These are phyloP conservation scores for Leucosporidium creatinivorum DNA, from an alignment of 768 basidiomycete genomes.

Conservation along the genomic window DNA sequence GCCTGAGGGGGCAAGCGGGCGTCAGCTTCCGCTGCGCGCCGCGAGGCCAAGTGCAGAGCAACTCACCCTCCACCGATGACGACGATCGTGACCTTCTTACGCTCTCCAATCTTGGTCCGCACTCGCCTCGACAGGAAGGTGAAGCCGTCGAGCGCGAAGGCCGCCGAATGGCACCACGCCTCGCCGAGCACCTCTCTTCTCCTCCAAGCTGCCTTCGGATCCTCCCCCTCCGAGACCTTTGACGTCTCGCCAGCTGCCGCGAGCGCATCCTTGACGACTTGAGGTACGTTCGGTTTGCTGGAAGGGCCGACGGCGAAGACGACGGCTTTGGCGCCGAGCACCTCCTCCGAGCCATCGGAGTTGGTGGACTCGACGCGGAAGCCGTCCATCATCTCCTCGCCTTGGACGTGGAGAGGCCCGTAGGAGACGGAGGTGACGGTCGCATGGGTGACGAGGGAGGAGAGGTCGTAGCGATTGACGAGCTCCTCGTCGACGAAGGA, in stretches of 20 bases:
- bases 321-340: constrained; percentile 18
- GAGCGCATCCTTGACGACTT: constrained; percentile 3
- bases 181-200: neutral
- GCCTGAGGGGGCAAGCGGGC: constrained; percentile 2
- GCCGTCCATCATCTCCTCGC: constrained; percentile 7
- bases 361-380: constrained; percentile 7
- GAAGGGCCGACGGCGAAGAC: constrained; percentile 34
- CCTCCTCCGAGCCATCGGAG: constrained; percentile 7
- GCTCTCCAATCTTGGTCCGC: constrained; percentile 37
- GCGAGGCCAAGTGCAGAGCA: neutral
- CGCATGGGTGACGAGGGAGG: constrained; percentile 13
- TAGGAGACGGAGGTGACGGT: constrained; percentile 21
- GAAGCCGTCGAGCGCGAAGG: constrained; percentile 16
- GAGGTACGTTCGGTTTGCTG: constrained; percentile 23
- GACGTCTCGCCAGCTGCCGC: too few relatives aligned
- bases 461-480: constrained; percentile 30
- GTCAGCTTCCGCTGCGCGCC: neutral
- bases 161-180: constrained; percentile 33
- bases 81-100: constrained; percentile 27
- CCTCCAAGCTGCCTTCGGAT: constrained; percentile 7
- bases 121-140: constrained; percentile 36
- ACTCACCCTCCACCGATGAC: constrained; percentile 37
- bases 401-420: constrained; percentile 11
- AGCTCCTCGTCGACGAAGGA: constrained; percentile 29
- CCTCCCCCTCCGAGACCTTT: neutral